Evolutionary conservation across 2,329 filamentous ascomycete species (phyloP), one percentile per base, ranked within the genome.

Genomic region (Sporothrix euskadiensis): DNA sequence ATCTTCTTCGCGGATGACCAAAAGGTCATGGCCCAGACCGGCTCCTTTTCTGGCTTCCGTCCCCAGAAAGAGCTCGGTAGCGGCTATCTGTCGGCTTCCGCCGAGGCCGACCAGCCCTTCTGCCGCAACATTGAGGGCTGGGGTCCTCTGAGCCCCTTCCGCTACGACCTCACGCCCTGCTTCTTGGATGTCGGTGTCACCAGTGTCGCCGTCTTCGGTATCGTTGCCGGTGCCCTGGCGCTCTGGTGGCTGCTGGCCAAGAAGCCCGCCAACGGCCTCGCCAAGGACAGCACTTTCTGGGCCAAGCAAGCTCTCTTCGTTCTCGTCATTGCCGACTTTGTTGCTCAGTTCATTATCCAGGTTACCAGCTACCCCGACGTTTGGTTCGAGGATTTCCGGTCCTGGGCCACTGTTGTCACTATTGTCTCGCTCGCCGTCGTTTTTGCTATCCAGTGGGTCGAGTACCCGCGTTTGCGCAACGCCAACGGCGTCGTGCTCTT

Each of bases 121-220:
- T 98, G 95, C 83, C 89, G 92, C 81, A 96, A 97, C 83, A 85
- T 87, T 72, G 95, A 98, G 83, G 97, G 96, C 79, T 99, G 96
- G 96, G 97, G 97, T 0, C 96, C 96, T 30, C 81, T 99, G 80
- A 98, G 94, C 82, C 90, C 91, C 49, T 86, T 90, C 77, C 88
- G 95, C 81, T 98, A 94, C 82, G 96, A 99, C 83, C 94, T 99
- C 79, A 98, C 96, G 19, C 95, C 96, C 56, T 99, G 96, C 85
- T 99, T 99, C 80, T 90, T 98, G 78, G 97, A 99, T 81, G 89
- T 97, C 30, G 94, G 93, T 89, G 89, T 98, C 74, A 89, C 92
- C 47, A 83, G 87, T 1, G 92, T 97, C 39, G 93, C 93, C 9
- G 86, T 86, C 16, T 97, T 91, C 83, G 94, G 95, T 19, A 85